Conservation (phyloP, 2,329 filamentous ascomycete species). For the Cladosporium velox region DNA sequence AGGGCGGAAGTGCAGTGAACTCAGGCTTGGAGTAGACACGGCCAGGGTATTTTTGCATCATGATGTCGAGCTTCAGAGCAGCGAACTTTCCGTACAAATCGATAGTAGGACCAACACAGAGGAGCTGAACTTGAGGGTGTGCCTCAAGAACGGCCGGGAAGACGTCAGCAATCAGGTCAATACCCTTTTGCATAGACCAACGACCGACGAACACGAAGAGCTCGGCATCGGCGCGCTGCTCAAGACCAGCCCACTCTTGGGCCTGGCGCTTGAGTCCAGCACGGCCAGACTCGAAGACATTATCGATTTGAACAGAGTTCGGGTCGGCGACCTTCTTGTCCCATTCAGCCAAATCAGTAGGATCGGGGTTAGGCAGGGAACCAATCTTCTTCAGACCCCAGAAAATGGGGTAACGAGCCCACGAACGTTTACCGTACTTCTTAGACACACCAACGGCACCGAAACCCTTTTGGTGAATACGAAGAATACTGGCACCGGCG, state of each 20-base stretch:
- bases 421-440: conserved; percentile 68
- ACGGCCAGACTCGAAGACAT: conserved; percentile 56
- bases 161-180: conserved; percentile 68
- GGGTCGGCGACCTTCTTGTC: conserved; percentile 55
- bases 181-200: conserved; percentile 70
- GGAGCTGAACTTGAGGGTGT: conserved; percentile 61
- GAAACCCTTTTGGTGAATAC: conserved; percentile 67
- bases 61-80: conserved; percentile 62
- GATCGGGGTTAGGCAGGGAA: conserved; percentile 66
- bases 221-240: conserved; percentile 63
- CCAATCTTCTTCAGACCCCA: conserved; percentile 66
- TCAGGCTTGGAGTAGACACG: conserved; percentile 69
- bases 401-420: conserved; percentile 68
- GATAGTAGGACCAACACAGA: conserved; percentile 66
- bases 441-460: conserved; percentile 68
- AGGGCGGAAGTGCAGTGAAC: conserved; percentile 67
- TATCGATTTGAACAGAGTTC: conserved; percentile 55
- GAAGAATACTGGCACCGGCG: conserved; percentile 65
- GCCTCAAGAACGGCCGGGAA: conserved; percentile 64
- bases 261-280: conserved; percentile 60
- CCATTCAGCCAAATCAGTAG: conserved; percentile 64
- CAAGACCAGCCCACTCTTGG: conserved; percentile 67
- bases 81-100: conserved; percentile 70
- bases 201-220: conserved; percentile 69
- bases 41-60: conserved; percentile 67